A percentile compares a stretch with the other conserved stretches of the same genome.
phyloP scores from a whole-genome alignment of 345 rosid genomes.

The Clausena lansium region DNA sequence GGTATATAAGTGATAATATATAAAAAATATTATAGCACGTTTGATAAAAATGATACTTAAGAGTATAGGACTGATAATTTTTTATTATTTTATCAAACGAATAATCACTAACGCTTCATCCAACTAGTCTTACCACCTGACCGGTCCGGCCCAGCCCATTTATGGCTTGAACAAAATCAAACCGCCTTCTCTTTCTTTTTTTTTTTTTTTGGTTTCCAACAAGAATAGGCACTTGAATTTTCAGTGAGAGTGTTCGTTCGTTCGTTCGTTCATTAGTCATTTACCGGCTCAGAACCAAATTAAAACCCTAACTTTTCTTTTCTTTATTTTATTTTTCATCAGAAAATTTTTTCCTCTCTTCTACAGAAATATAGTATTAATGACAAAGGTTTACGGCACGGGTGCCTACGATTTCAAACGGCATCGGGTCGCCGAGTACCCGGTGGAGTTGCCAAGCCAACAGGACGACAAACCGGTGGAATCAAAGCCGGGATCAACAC shows the following conservation, averaged over 20 bases:
- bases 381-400: conserved; percentile 92
- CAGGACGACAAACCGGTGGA: conserved; percentile 53
- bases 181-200: neutral
- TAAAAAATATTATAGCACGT: no score
- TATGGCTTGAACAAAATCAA: neutral
- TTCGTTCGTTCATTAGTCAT: no score
- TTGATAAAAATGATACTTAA: no score
- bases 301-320: conserved; percentile 10
- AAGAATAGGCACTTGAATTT: neutral
- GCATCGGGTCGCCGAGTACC: conserved; percentile 97
- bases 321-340: neutral
- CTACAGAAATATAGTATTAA: conserved; percentile 10
- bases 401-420: conserved; percentile 98
- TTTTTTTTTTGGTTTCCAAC: no score
- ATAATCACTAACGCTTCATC: no score
- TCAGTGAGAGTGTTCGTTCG: neutral
- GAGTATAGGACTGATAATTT: no score
- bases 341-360: neutral
- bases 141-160: neutral
- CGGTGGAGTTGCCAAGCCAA: conserved; percentile 53
- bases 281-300: neutral
- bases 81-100: no score
- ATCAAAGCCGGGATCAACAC: conserved; percentile 56
- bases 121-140: no score
- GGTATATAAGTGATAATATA: no score